A percentile compares a stretch with the other conserved stretches of the same genome.
phyloP scores from a whole-genome alignment of 257 asterid species.

The Ilex aquifolium region DNA sequence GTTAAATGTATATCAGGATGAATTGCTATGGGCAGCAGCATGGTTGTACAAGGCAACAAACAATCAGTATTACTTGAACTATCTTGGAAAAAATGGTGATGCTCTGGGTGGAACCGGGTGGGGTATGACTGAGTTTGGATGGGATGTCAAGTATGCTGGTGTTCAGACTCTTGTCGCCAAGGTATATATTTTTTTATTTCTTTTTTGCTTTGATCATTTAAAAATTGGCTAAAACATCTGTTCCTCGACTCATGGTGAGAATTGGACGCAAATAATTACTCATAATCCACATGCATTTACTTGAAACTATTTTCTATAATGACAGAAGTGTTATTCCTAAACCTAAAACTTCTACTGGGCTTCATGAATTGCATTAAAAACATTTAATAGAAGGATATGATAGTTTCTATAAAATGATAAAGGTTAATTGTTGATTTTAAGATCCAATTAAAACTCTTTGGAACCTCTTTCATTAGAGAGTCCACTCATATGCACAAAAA shows the following conservation, averaged over 20 bases:
- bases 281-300: not conserved
- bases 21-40: conserved; percentile 22
- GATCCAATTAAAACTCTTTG: too few species aligned
- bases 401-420: not conserved
- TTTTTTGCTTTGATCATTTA: not conserved
- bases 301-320: not conserved
- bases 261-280: not conserved
- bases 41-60: conserved; percentile 19
- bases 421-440: not conserved
- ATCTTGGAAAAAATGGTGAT: not conserved
- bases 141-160: conserved; percentile 7
- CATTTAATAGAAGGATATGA: too few species aligned
- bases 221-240: not conserved
- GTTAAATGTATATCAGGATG: conserved; percentile 9
- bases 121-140: conserved; percentile 1
- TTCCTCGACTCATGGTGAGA: not conserved
- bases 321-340: too few species aligned
- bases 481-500: not conserved
- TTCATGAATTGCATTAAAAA: too few species aligned
- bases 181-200: not conserved
- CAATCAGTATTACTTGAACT: conserved; percentile 4
- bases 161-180: conserved; percentile 1
- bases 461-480: too few species aligned
- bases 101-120: conserved; percentile 1
- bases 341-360: too few species aligned